These are phyloP conservation scores for Metschnikowia lachancei DNA, from an alignment of 805 yeast species.

Conservation along the genomic window DNA sequence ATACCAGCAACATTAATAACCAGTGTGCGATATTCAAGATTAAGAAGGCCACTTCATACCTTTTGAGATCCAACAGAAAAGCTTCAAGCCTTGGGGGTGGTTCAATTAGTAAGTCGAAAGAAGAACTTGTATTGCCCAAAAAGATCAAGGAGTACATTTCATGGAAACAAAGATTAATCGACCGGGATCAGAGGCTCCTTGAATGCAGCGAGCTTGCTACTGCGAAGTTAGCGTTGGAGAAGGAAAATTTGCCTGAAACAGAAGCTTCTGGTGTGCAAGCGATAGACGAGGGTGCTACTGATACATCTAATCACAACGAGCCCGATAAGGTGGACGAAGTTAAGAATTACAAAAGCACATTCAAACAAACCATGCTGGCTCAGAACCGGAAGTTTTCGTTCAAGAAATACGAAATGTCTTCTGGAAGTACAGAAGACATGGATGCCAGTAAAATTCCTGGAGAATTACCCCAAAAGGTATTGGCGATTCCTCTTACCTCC, in stretches of 20 bases:
- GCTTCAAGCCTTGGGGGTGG: conserved; percentile 41
- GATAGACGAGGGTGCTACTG: not conserved
- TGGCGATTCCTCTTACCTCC: conserved; percentile 17
- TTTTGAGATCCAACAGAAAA: conserved; percentile 58
- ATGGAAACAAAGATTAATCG: conserved; percentile 34
- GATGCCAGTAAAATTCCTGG: conserved; percentile 4
- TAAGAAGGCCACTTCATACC: conserved; percentile 58
- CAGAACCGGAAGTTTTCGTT: conserved; percentile 10
- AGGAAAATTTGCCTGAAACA: not conserved
- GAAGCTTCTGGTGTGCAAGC: not conserved
- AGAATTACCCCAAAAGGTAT: conserved; percentile 4
- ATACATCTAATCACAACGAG: not conserved
- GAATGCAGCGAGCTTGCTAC: conserved; percentile 6
- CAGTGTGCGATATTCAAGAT: conserved; percentile 60
- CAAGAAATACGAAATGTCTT: conserved; percentile 1
- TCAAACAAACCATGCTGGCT: conserved; percentile 24
- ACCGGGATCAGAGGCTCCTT: conserved; percentile 26
- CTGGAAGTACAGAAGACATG: not conserved
- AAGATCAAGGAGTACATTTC: conserved; percentile 33
- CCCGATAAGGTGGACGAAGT: not conserved
- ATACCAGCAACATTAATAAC: conserved; percentile 33
- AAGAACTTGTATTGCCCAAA: conserved; percentile 35
- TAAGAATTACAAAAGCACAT: conserved; percentile 7
- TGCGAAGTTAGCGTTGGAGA: not conserved
- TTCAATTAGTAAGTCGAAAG: conserved; percentile 33